These are phyloP conservation scores for Camellia lanceoleosa DNA, from an alignment of 148 eudicot species.

Conservation along the genomic window DNA sequence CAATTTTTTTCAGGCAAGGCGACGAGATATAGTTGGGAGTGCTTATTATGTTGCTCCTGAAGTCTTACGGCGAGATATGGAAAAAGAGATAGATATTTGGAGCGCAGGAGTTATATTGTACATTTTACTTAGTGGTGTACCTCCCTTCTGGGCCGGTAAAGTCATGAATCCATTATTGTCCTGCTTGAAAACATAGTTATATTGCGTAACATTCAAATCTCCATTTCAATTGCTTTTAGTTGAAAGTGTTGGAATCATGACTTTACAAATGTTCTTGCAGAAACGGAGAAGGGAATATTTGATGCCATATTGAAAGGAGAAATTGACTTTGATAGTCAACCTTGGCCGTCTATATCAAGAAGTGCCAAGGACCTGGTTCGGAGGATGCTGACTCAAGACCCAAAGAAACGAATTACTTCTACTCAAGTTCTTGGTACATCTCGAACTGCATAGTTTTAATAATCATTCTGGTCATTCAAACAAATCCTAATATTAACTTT, in stretches of 20 bases:
- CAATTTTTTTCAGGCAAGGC: conserved; percentile 54
- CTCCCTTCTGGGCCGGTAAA: conserved; percentile 97
- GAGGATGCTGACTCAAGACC: conserved; percentile 78
- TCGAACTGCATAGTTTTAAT: background rate
- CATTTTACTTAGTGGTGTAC: conserved; percentile 90
- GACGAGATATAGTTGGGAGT: conserved; percentile 82
- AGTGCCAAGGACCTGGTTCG: conserved; percentile 86
- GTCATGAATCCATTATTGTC: background rate
- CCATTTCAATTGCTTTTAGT: background rate
- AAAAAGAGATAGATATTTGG: conserved; percentile 85
- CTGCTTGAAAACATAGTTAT: background rate
- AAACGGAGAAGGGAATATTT: conserved; percentile 83
- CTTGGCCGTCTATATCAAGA: conserved; percentile 84
- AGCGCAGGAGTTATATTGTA: conserved; percentile 95
- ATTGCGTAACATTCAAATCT: background rate
- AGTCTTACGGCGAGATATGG: conserved; percentile 83
- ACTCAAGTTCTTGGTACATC: conserved; percentile 86
- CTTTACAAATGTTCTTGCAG: conserved; percentile 32
- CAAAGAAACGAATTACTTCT: conserved; percentile 76
- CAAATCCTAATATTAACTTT: background rate
- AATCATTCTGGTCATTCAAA: background rate
- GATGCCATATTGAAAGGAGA: conserved; percentile 75
- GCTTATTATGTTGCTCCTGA: conserved; percentile 97
- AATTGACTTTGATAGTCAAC: conserved; percentile 70
- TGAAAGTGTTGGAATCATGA: background rate